Evolutionary conservation across 495 filamentous ascomycete species (phyloP), one percentile per base, ranked within the genome.

Genomic region (Copromyces sp.): DNA sequence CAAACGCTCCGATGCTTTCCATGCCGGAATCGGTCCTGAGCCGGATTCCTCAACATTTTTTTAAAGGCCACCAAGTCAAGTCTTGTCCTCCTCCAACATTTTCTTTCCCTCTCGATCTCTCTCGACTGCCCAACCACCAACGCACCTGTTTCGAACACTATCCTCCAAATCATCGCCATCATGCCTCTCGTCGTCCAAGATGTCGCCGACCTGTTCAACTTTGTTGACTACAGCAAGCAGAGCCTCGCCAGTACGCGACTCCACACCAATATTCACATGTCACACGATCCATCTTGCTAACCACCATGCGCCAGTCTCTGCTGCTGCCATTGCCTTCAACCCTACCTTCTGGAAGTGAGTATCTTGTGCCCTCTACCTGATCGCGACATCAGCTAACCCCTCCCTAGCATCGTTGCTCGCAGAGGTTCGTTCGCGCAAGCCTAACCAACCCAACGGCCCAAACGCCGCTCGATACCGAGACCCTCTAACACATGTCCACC

Each of bases 321-420:
- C 85, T 70, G 84, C 80, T 69, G 82, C 89, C 47, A 93, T 93
- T 81, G 84, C 87, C 47, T 93, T 93, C 82, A 94, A 93, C 80
- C 91, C 91, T 24, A 87, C 89, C 20, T 93, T 92, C 79, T 93
- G 91, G 91, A 93, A 93, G 91, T 92, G 85, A 76, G 89, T 61
- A 16, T 61, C 12, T 7, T 32, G 24, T 61, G 47, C 1, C 11
- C 24, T 82, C n/a, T 3, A 53, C 73, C 59, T 24, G 45, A 61
- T 24, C 70, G 68, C 39, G 29, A 39, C 39, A 3, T 40, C 32
- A 39, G 35, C 68, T 37, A 29, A 40, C 68, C 35, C 39, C 16
- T 38, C 41, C 24, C 11, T 24, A 92, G 90, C 78, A 88, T 88
- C 73, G 85, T 89, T 65, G 90, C 90, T 68, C 86, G 89, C 74